Base-by-base conservation (phyloP, 352 stramenopile species). In the Aphanomyces cochlioides region DNA sequence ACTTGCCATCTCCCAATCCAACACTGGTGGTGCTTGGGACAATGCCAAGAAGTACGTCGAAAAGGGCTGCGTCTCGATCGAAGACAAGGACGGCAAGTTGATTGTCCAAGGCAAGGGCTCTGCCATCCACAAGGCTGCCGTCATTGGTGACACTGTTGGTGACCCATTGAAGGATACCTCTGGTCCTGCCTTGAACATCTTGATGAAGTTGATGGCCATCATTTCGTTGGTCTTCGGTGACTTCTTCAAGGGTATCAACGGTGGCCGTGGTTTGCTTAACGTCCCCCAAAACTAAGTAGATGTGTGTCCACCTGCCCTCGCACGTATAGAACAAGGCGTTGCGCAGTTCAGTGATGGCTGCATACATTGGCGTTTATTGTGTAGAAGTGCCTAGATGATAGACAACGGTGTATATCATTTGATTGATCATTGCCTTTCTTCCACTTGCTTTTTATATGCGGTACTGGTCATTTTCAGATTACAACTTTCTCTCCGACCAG, bases 1-100 rank as follows among this genome's bases (percentile, higher is more conserved):
- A 87, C 87, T 99, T 63, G 97, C 97, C 57, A 98, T 99, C 76
- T 99, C 96, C 58, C 98, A 99, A 87, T 99, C 96, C 72, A 99
- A 99, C 92, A 98, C 96, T 69, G 97, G 97, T 75, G 97, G 97
- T 79, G 97, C 97, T 64, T 99, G 97, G 97, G 97, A 99, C 77
- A 99, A 99, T 79, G 97, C 97, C 61, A 99, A 99, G 88, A 99
- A 99, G 87, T 99, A 98, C 79, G 98, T 99, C 61, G 97, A 99
- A 85, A 98, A 98, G 86, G 93, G 90, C 71, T 95, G 85, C 69
- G 84, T 95, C 50, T 93, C 84, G 72, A 83, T 93, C 77, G 86
- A 93, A 71, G 87, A 93, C 87, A 95, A 95, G 85, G 85, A 93
- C n/a, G 87, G 87, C 72, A 95, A 93, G 82, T 80, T 93, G 21